Evolutionary conservation across 306 rosid genomes (phyloP).

Genomic region (Styphnolobium japonicum): DNA sequence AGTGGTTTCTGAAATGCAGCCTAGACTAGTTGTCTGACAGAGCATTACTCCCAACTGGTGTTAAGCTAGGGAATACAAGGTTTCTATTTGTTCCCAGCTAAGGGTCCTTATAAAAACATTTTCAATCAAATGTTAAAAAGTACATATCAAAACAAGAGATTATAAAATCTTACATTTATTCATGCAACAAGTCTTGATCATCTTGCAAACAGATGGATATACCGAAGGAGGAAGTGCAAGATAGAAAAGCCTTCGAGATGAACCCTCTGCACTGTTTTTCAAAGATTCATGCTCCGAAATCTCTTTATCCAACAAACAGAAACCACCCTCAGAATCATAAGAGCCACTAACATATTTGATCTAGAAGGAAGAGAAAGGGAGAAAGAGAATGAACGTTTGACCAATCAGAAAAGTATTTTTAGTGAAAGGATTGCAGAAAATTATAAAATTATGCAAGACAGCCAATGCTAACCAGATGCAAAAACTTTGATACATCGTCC

Average conservation of each 20-base stretch:
- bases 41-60: background rate
- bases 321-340: constrained; percentile 78
- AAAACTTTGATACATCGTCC: constrained; percentile 57
- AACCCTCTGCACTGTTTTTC: constrained; percentile 58
- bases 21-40: background rate
- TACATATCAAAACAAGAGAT: constrained; percentile 12
- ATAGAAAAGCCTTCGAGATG: constrained; percentile 87
- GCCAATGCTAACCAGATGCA: constrained; percentile 74
- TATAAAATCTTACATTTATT: constrained; percentile 66
- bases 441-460: constrained; percentile 12
- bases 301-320: constrained; percentile 75
- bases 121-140: background rate
- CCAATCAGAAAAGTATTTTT: background rate
- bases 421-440: background rate
- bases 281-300: constrained; percentile 63
- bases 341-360: constrained; percentile 87
- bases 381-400: constrained; percentile 11
- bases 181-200: constrained; percentile 80
- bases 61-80: constrained; percentile 7
- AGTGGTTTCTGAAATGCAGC: background rate
- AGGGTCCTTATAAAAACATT: background rate
- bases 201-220: constrained; percentile 91
- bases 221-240: constrained; percentile 99
- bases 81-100: constrained; percentile 1
- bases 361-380: constrained; percentile 38